Evolutionary conservation across 257 asterid species (phyloP).

Genomic region (Solanum appendiculatum): DNA sequence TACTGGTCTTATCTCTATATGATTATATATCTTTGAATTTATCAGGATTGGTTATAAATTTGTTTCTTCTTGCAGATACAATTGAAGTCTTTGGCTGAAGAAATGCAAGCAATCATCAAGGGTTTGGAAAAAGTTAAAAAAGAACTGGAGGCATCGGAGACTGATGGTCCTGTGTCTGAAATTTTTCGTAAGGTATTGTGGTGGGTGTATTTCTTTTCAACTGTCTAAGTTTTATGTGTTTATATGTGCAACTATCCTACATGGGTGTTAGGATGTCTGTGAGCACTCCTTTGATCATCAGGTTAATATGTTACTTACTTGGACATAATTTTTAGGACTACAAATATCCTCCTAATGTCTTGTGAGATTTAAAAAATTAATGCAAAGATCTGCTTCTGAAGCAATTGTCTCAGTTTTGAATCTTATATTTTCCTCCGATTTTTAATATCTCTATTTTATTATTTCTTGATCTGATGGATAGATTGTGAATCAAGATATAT

Average conservation of each 20-base stretch:
- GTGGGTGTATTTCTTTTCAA: background rate
- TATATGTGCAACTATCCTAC: background rate
- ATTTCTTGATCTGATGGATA: background rate
- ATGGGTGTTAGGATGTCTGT: background rate
- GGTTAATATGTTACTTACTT: background rate
- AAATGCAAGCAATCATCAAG: conserved; percentile 98
- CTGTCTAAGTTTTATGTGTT: background rate
- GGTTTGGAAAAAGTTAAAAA: conserved; percentile 93
- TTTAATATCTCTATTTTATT: background rate
- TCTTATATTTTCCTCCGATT: background rate
- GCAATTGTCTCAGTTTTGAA: background rate
- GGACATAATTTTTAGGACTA: background rate
- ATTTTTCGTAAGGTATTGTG: conserved; percentile 64
- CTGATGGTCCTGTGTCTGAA: conserved; percentile 96
- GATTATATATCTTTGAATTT: background rate
- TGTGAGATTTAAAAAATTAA: background rate
- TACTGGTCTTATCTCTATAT: conserved; percentile 8
- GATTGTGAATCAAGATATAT: background rate
- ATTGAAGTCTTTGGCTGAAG: conserved; percentile 96
- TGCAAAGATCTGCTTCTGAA: background rate
- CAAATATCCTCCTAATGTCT: background rate
- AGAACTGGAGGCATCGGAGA: conserved; percentile 80
- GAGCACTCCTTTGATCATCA: background rate
- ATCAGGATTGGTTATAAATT: conserved; percentile 3
- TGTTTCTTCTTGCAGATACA: conserved; percentile 55